phyloP scores from a whole-genome alignment of 2,329 filamentous ascomycete species.

The Coleophoma crateriformis region DNA sequence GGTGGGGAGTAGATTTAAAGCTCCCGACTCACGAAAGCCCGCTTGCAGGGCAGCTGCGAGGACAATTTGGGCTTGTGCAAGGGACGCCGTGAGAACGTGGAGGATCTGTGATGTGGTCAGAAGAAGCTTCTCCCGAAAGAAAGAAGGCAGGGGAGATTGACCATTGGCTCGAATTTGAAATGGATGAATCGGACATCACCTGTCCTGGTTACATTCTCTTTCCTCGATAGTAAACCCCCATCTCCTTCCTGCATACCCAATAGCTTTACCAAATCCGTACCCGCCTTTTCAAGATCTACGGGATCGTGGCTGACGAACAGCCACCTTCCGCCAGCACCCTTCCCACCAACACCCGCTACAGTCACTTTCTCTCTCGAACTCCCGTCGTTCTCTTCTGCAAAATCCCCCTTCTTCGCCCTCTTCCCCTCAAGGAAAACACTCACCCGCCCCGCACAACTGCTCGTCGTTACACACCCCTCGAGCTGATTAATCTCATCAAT shows the following conservation, averaged over 20 bases:
- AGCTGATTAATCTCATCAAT: constrained; percentile 73
- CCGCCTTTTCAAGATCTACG: constrained; percentile 31
- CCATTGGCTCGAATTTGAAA: constrained; percentile 95
- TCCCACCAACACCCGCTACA: constrained; percentile 67
- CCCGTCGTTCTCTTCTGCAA: constrained; percentile 6
- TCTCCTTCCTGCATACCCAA: constrained; percentile 36
- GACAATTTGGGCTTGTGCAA: constrained; percentile 67
- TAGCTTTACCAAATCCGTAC: constrained; percentile 20
- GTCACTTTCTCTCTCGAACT: constrained; percentile 2
- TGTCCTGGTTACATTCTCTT: background rate
- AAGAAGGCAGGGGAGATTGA: constrained; percentile 36
- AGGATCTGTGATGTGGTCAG: constrained; percentile 59
- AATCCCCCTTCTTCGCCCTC: constrained; percentile 30
- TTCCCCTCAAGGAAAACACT: constrained; percentile 83
- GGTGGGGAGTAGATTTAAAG: constrained; percentile 54
- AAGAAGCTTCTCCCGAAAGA: background rate
- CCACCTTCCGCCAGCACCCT: constrained; percentile 81
- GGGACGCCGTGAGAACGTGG: constrained; percentile 75
- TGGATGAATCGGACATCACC: constrained; percentile 52
- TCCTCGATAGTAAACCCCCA: constrained; percentile 1
- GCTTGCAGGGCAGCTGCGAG: constrained; percentile 72
- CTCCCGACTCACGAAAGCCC: constrained; percentile 87
- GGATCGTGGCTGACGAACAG: constrained; percentile 83
- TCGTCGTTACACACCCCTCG: constrained; percentile 80
- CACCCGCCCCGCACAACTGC: constrained; percentile 83